phyloP scores from a whole-genome alignment of 768 basidiomycete species.

The Strobilomyces dryophilus region DNA sequence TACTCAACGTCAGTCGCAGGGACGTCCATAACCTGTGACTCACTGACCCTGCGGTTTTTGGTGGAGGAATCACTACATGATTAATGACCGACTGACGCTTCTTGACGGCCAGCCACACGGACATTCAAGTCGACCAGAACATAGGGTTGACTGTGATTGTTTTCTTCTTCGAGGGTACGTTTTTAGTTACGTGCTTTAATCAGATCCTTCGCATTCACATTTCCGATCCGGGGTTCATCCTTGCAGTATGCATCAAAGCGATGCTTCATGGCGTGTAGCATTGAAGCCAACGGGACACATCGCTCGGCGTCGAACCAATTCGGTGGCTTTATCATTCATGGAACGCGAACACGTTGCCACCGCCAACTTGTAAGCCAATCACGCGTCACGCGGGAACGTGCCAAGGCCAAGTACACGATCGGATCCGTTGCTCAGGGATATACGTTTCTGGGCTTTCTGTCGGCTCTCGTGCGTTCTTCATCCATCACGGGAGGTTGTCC shows the following conservation, averaged over 20 bases:
- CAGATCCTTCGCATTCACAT: not conserved
- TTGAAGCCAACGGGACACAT: not conserved
- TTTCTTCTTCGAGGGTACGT: not conserved
- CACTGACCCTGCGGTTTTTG: not conserved
- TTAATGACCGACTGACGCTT: not conserved
- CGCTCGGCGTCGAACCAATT: constrained; percentile 1
- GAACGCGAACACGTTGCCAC: constrained; percentile 1
- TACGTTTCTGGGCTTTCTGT: not conserved
- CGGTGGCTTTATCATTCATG: not conserved
- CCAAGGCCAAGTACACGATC: not conserved
- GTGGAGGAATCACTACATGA: not conserved
- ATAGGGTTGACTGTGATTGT: not conserved
- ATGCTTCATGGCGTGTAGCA: not conserved
- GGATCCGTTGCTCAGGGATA: not conserved
- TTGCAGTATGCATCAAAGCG: constrained; percentile 8
- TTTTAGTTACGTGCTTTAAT: not conserved
- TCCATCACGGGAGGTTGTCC: not conserved
- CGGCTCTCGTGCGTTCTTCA: not conserved
- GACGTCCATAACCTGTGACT: not conserved
- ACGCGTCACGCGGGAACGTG: not conserved
- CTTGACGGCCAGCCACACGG: not conserved
- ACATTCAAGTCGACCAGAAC: not conserved
- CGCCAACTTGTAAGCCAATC: constrained; percentile 1
- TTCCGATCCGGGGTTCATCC: not conserved
- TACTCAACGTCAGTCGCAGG: not conserved